Evolutionary conservation across 441 rosid genomes (phyloP), one percentile per base, ranked within the genome.

Genomic region (Euphorbia neoarborescens): DNA sequence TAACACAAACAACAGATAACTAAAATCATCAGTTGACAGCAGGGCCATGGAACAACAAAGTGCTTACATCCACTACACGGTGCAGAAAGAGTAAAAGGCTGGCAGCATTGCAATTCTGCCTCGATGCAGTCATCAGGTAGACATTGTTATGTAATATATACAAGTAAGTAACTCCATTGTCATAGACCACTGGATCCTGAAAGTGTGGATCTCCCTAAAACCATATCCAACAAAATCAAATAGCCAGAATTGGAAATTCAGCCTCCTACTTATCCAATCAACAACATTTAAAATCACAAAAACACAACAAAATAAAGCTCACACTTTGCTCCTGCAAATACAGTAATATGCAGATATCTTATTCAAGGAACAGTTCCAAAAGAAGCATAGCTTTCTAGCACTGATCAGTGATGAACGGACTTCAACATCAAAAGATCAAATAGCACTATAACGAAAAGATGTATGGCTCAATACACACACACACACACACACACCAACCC

Each of bases 51-150:
- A n/a, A 51, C 0, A 46, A 24, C 2, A 30, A 20, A 25, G 11
- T 1, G 69, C 86, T 84, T 86, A 94, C 99, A 86, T 91, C 96
- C 68, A 91, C 86, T 3, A 92, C 84, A 1, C 96, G 90, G 79
- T 94, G 97, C 28, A 94, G 84, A 80, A 94, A 94, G 70, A 77
- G 82, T 75, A 94, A 88, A 78, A 90, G 87, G 77, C 96, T 90
- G 68, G 99, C 95, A 14, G 99, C 99, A 81, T 94, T 91, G 82
- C 97, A 90, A 69, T 92, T 94, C 85, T 94, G 99, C 76, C 93
- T 79, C 2, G 98, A 81, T 0, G 99, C 99, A 2, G 80, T 82
- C 99, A 94, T 89, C 65, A 94, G 84, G 78, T 94, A 94, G 57
- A 94, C 80, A 70, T 91, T 94, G 81, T 84, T 89, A 81, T 94